Evolutionary conservation across 345 rosid species (phyloP).

Genomic region (Erodium maritimum): DNA sequence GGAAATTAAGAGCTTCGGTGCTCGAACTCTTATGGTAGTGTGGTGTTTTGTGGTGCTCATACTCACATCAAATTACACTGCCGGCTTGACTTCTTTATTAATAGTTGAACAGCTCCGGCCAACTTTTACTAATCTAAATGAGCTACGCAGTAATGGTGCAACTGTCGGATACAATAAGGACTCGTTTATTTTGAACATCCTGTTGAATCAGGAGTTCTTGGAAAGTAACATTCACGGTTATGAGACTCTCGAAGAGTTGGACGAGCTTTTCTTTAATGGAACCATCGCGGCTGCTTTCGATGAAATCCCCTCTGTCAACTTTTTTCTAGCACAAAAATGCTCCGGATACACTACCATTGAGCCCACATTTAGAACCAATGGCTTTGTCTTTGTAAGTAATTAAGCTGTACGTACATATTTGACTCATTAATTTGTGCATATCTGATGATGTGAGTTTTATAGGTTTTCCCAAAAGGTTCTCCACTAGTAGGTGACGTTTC

Average conservation of each 20-base stretch:
- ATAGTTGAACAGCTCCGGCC: slow-evolving; percentile 47
- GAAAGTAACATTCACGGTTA: slow-evolving; percentile 8
- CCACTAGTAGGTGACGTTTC: slow-evolving; percentile 29
- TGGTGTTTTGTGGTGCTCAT: slow-evolving; percentile 65
- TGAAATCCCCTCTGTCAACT: slow-evolving; percentile 22
- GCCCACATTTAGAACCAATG: slow-evolving; percentile 18
- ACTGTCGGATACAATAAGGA: slow-evolving; percentile 27
- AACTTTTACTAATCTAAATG: slow-evolving; percentile 19
- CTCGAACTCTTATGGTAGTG: slow-evolving; percentile 31
- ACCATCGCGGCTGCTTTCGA: slow-evolving; percentile 32
- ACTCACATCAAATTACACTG: slow-evolving; percentile 59
- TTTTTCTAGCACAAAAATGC: slow-evolving; percentile 28
- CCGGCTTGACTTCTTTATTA: slow-evolving; percentile 46
- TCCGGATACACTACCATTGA: slow-evolving; percentile 23
- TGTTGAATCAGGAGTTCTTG: slow-evolving; percentile 13
- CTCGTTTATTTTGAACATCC: slow-evolving; percentile 28
- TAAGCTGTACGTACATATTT: no score
- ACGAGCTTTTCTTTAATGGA: slow-evolving; percentile 20
- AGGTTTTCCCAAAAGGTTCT: slow-evolving; percentile 32
- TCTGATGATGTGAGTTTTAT: background rate
- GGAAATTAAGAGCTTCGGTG: slow-evolving; percentile 36
- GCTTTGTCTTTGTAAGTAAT: slow-evolving; percentile 43
- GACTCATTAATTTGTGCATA: background rate
- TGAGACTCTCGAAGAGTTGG: slow-evolving; percentile 15
- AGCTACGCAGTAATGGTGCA: slow-evolving; percentile 24